phyloP scores from a whole-genome alignment of 352 stramenopile genomes.

The Pythium folliculosum region DNA sequence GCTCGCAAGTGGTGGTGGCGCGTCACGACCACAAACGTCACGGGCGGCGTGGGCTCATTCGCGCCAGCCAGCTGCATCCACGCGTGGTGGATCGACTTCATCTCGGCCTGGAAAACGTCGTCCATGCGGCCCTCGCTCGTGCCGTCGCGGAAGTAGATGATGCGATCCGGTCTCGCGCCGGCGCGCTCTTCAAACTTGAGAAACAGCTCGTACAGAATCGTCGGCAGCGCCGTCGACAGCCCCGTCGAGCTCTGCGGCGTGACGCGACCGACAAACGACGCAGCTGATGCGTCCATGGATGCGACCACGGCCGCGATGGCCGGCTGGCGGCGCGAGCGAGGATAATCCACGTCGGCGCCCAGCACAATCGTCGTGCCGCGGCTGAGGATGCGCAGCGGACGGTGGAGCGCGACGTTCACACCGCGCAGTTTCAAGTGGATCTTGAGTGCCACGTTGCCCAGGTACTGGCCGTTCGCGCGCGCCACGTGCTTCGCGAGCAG shows the following conservation, averaged over 20 bases:
- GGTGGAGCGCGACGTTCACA: slow-evolving; percentile 57
- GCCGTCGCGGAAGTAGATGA: slow-evolving; percentile 24
- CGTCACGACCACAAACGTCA: slow-evolving; percentile 14
- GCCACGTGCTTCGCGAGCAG: slow-evolving; percentile 54
- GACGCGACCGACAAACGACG: slow-evolving; percentile 65
- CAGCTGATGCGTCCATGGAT: slow-evolving; percentile 67
- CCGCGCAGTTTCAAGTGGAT: slow-evolving; percentile 81
- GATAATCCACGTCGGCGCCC: slow-evolving; percentile 76
- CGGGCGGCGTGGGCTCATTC: neutral
- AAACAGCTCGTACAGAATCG: slow-evolving; percentile 21
- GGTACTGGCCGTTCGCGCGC: slow-evolving; percentile 54
- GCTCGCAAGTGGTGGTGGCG: slow-evolving; percentile 18
- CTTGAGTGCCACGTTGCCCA: slow-evolving; percentile 67
- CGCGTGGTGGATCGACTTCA: slow-evolving; percentile 5
- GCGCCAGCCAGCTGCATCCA: slow-evolving; percentile 10
- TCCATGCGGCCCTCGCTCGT: slow-evolving; percentile 12
- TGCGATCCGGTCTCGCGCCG: neutral
- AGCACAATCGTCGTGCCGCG: slow-evolving; percentile 72
- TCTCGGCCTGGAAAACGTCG: slow-evolving; percentile 16
- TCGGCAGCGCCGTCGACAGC: neutral
- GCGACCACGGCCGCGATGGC: slow-evolving; percentile 81
- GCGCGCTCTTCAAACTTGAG: slow-evolving; percentile 9
- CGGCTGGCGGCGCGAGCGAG: slow-evolving; percentile 52
- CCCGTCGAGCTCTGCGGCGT: slow-evolving; percentile 39
- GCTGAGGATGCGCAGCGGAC: slow-evolving; percentile 49